Evolutionary conservation across 73 alveolate genomes (phyloP).

Genomic region (Uronychia setigera): DNA sequence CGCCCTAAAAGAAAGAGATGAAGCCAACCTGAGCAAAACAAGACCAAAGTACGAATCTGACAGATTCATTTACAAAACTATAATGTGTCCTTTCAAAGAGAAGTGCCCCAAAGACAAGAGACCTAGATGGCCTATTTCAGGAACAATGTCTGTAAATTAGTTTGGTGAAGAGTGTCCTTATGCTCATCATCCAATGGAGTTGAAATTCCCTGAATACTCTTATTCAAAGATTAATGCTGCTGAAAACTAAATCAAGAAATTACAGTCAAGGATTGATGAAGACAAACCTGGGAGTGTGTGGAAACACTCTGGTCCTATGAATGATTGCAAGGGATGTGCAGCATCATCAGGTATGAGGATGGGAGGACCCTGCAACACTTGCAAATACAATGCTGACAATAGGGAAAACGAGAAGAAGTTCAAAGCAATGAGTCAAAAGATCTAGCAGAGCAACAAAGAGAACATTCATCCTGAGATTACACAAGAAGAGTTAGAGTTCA

Average conservation of each 20-base stretch:
- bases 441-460: background rate
- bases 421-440: background rate
- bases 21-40: background rate
- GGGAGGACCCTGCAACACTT: conserved; percentile 2
- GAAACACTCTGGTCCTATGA: conserved; percentile 3
- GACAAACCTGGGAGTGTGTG: background rate
- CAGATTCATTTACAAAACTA: conserved; percentile 29
- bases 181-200: conserved; percentile 77
- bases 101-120: conserved; percentile 65
- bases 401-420: conserved; percentile 12
- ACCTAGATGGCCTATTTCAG: conserved; percentile 73
- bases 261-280: conserved; percentile 13
- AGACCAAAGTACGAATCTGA: background rate
- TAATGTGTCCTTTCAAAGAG: conserved; percentile 85
- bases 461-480: background rate
- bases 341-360: conserved; percentile 20
- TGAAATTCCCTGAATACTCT: conserved; percentile 53
- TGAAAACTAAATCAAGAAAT: background rate
- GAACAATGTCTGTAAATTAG: conserved; percentile 24
- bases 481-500: background rate
- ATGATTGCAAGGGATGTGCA: conserved; percentile 10
- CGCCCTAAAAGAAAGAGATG: background rate
- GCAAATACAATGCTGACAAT: conserved; percentile 17
- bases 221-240: conserved; percentile 3
- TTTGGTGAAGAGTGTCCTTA: conserved; percentile 72